Evolutionary conservation across 2,329 filamentous ascomycete species (phyloP).

Genomic region (Beauveria bassiana): DNA sequence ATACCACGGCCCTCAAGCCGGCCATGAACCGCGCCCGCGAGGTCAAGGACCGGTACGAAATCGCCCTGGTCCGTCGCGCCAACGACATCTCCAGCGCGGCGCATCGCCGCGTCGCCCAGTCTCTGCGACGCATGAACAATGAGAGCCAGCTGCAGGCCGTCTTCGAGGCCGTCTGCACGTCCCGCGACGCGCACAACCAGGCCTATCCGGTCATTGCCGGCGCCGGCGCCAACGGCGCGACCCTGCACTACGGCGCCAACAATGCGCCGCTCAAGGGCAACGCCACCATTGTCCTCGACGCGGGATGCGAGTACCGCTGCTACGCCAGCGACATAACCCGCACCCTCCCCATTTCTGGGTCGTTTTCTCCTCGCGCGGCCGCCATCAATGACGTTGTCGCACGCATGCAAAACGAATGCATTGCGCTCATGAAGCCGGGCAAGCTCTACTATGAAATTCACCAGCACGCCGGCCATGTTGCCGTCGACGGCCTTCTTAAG

Average conservation of each 20-base stretch:
- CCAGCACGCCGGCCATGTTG: conserved; percentile 62
- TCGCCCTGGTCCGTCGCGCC: conserved; percentile 72
- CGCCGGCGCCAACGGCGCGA: conserved; percentile 72
- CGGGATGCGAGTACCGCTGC: conserved; percentile 74
- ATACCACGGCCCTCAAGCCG: conserved; percentile 48
- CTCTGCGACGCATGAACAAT: conserved; percentile 55
- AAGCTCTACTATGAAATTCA: conserved; percentile 66
- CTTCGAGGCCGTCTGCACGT: conserved; percentile 66
- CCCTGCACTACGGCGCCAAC: conserved; percentile 81
- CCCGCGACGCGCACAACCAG: conserved; percentile 65
- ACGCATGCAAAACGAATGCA: conserved; percentile 71
- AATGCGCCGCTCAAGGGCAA: conserved; percentile 61
- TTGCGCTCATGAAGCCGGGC: conserved; percentile 60
- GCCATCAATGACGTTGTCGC: conserved; percentile 72
- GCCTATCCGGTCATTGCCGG: conserved; percentile 88
- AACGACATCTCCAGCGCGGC: conserved; percentile 72
- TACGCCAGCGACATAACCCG: conserved; percentile 90
- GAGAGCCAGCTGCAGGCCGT: conserved; percentile 79
- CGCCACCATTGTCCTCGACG: conserved; percentile 76
- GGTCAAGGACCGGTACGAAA: conserved; percentile 78
- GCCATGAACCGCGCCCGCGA: conserved; percentile 77
- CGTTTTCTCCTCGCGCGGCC: conserved; percentile 59
- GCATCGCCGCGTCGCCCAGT: conserved; percentile 64
- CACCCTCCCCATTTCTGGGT: conserved; percentile 69
- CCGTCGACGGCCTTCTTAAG: conserved; percentile 59